Base-by-base conservation (phyloP, 1,139 yeast genomes). In the Pneumocystis jirovecii region DNA sequence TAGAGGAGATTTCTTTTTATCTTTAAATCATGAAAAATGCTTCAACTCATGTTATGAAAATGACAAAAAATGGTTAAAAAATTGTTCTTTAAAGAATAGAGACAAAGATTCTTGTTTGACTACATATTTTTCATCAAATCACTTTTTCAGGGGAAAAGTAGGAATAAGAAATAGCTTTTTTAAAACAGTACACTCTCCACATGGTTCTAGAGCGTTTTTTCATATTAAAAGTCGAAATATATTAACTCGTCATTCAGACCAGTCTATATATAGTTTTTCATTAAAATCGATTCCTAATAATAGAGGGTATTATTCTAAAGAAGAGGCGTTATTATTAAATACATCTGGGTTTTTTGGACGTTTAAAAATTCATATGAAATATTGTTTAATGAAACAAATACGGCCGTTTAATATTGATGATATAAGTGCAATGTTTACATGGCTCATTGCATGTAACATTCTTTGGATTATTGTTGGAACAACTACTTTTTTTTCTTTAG, bases 331-430 rank as follows among this genome's bases (percentile, higher is more conserved):
- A 25, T 76, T 85, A 45, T 78, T 82, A 3, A 78, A 78, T 31
- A 84, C 87, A 8, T 80, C 78, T 45, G 80, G 79, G 61, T 73
- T 79, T 65, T 75, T 81, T 57, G 81, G 83, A 40, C 75, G 88
- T 44, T 70, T 85, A 42, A 77, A 78, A 65, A 82, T 86, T 40
- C 79, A 88, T 65, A 71, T 86, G 65, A 85, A 84, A 72, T 89
- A 96, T 95, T 74, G 84, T 1, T 75, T 90, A 67, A 86, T 82
- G 63, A 76, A 80, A 56, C 83, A 84, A 21, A 81, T 80, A 69
- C 76, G 86, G 6, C 96, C 96, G 0, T 87, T 87, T 75, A 89
- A 87, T 72, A 83, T 88, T 34, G 97, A 91, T 75, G 97, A 91
- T 71, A 82, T 89, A 67, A 83, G 91, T 56, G 97, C 97, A 2